Base-by-base conservation (phyloP, 2,329 filamentous ascomycete species). In the Didymella exigua region DNA sequence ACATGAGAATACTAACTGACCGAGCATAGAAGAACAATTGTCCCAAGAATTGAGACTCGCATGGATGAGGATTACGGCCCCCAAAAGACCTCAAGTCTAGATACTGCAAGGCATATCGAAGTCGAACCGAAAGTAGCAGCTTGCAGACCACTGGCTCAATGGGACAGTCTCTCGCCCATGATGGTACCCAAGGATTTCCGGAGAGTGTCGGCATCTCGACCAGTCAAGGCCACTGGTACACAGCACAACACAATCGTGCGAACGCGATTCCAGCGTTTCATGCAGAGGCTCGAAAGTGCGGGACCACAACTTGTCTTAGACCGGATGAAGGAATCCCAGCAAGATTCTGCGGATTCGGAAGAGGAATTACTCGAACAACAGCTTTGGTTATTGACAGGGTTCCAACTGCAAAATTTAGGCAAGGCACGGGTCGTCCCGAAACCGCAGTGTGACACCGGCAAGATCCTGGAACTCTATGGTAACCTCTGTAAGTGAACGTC, bases 361-460 rank as follows among this genome's bases (percentile, higher is more conserved):
- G 76, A 80, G 3, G 78, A 75, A 31, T 70, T 84, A 53, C 75
- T 84, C 42, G 81, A 84, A 58, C 83, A 84, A 65, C 84, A 85
- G 62, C 73, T 82, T 34, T 87, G 85, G 85, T 82, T 91, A 75
- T 76, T 87, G 29, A 85, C 82, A 24, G 80, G 80, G 1, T 73
- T 89, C 47, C 78, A 71, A 43, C 62, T 72, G 31, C 77, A 78
- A 27, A 71, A 63, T 41, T 48, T 67, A 48, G 67, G 67, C 33
- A 67, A 59, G 30, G 62, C 56, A 31, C 63, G 55, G 42, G 56
- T 57, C 42, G 41, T 56, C 38, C 66, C 69, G 45, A 62, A 62
- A 58, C 56, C 68, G 52, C 64, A 49, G 33, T 70, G 61, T 53
- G 63, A 70, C 49, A 73, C 67, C 9, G 70, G 71, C 7, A 72